phyloP scores from a whole-genome alignment of 352 stramenopile species.

The Globisporangium alternatum region DNA sequence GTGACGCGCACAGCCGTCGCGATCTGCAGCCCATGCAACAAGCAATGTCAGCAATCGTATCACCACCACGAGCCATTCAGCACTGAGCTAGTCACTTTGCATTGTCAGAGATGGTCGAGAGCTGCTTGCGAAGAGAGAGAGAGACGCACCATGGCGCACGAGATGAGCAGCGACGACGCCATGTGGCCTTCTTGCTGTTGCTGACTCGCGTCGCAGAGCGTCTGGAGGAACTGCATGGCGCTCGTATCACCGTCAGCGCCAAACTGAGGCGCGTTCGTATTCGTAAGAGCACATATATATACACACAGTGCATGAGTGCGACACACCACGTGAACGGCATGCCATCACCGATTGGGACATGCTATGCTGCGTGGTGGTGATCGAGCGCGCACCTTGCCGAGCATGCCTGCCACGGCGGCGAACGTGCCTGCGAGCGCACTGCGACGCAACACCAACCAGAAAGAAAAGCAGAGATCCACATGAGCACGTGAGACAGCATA shows the following conservation, averaged over 20 bases:
- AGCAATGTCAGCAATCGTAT: background rate
- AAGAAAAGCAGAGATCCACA: too few relatives aligned
- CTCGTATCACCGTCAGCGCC: conserved; percentile 29
- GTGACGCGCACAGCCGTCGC: conserved; percentile 34
- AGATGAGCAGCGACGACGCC: conserved; percentile 5
- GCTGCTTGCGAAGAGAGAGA: background rate
- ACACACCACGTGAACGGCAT: too few relatives aligned
- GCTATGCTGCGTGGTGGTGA: background rate
- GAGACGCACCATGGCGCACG: conserved; percentile 8
- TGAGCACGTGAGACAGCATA: too few relatives aligned
- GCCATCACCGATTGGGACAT: too few relatives aligned
- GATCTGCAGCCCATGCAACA: conserved; percentile 14
- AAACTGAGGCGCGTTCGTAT: conserved; percentile 2
- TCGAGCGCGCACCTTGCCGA: conserved; percentile 42
- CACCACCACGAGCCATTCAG: background rate
- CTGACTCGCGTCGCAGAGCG: conserved; percentile 13
- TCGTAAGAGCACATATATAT: too few relatives aligned
- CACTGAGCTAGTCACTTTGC: background rate
- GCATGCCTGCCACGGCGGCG: conserved; percentile 47
- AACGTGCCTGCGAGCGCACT: conserved; percentile 59
- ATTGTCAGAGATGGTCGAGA: background rate
- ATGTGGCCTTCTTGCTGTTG: background rate
- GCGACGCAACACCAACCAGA: background rate
- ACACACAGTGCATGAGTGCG: background rate
- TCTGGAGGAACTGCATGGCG: conserved; percentile 18